phyloP scores from a whole-genome alignment of 495 filamentous ascomycete genomes.

The Penicillium atrosanguineum region DNA sequence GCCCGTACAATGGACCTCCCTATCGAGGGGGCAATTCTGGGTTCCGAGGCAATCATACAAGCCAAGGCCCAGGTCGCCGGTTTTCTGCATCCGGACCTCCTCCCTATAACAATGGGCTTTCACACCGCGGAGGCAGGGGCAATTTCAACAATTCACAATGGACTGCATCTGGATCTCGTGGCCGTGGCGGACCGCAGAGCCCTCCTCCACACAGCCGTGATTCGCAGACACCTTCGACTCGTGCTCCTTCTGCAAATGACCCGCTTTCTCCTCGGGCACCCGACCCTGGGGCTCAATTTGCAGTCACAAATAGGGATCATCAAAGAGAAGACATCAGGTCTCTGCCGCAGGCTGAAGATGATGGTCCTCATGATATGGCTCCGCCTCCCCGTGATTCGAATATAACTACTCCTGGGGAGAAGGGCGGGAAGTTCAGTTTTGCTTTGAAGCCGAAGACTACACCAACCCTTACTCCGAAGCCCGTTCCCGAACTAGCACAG shows the following conservation, averaged over 20 bases:
- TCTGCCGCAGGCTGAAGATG: conserved; percentile 32
- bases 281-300: conserved; percentile 60
- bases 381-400: conserved; percentile 48
- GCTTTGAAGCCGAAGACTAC: conserved; percentile 75
- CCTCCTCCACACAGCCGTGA: conserved; percentile 29
- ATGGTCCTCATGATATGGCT: conserved; percentile 41
- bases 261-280: conserved; percentile 34
- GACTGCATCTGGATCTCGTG: conserved; percentile 45
- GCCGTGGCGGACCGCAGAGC: conserved; percentile 30
- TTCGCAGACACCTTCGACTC: conserved; percentile 26
- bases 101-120: conserved; percentile 21
- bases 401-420: conserved; percentile 50
- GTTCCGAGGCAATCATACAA: conserved; percentile 54
- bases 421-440: conserved; percentile 79
- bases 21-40: conserved; percentile 56
- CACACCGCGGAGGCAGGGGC: conserved; percentile 29
- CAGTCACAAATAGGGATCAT: conserved; percentile 57
- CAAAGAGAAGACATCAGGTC: conserved; percentile 59
- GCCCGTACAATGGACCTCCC: conserved; percentile 42
- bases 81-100: conserved; percentile 35
- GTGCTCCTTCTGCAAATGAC: conserved; percentile 32
- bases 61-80: conserved; percentile 47
- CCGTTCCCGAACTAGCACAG: conserved; percentile 65
- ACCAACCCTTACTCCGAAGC: conserved; percentile 56
- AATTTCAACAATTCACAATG: conserved; percentile 63